phyloP scores from a whole-genome alignment of 148 eudicot species.

The Camellia japonica region DNA sequence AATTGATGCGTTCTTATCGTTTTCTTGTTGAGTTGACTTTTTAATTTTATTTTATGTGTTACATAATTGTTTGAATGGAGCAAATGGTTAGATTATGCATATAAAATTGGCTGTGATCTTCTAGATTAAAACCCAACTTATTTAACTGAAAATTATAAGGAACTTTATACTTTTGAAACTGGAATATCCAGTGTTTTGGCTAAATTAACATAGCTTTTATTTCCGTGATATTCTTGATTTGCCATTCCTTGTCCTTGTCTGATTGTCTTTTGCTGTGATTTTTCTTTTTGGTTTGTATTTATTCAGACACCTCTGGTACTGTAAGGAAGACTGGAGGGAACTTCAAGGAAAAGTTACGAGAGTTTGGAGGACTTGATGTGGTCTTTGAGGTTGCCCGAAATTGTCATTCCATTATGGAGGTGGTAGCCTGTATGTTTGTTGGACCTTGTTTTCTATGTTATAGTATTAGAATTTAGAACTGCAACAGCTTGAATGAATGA shows the following conservation, averaged over 20 bases:
- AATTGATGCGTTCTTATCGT: neutral
- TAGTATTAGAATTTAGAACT: neutral
- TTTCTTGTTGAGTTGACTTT: neutral
- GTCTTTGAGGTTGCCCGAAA: conserved; percentile 77
- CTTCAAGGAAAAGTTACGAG: conserved; percentile 86
- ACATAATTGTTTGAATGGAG: neutral
- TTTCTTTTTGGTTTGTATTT: conserved; percentile 12
- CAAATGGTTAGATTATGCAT: neutral
- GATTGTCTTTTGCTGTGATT: neutral
- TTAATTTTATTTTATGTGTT: neutral
- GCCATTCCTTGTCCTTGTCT: conserved; percentile 3
- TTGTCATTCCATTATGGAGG: conserved; percentile 78
- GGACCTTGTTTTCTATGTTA: conserved; percentile 16
- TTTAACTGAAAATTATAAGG: neutral
- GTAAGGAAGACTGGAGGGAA: conserved; percentile 59
- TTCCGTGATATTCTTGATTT: neutral
- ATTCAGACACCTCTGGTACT: conserved; percentile 56
- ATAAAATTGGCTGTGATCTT: neutral
- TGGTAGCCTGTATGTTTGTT: conserved; percentile 61
- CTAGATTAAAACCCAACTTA: neutral
- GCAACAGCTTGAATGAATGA: conserved; percentile 1
- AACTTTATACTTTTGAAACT: neutral
- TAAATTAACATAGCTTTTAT: neutral
- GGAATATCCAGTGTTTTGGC: neutral
- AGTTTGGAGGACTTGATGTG: conserved; percentile 84